Evolutionary conservation across 2,329 filamentous ascomycete genomes (phyloP), one percentile per base, ranked within the genome.

Genomic region (Geosmithia morbida): DNA sequence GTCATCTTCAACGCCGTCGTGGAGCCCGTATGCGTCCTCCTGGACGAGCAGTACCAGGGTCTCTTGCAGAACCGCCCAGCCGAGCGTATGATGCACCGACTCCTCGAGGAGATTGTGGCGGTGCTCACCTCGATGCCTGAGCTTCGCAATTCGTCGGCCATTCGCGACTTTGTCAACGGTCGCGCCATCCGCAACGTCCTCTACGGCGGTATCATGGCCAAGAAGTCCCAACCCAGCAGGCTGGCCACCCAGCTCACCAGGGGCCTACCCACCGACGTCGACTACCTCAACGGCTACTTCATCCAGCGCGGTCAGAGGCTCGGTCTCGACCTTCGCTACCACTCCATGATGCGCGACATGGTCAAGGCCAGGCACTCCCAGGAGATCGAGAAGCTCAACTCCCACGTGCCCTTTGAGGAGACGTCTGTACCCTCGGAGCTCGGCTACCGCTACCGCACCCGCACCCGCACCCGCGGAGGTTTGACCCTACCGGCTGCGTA

Each of bases 201-300:
- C 13, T 68, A 69, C 13, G 50, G 49, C 20, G 54, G 55, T 18
- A 63, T 66, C 17, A 50, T 55, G 17, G 59, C 55, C 22, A 64
- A 74, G 48, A 77, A 80, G 46, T 66, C 71, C n/a, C 19, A 41
- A 62, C 63, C 8, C 56, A 61, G 41, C 85, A 79, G 55, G 74
- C 87, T 94, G 79, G 66, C 85, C 6, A 71, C 74, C 47, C 78
- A 83, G 55, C 68, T 89, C 13, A 66, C 76, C 11, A 61, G 64
- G 1, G 83, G 85, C 1, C 66, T 67, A 51, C 65, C 70, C 49
- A 87, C 86, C 0, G 87, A 95, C 56, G 76, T 96, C 41, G 78
- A 89, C 43, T 94, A 83, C 57, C 75, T 90, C 54, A 96, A 94
- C 60, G 90, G 89, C 1, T 98, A 90, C 66, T 83, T 98, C 50